Percentiles rank a stretch among this genome's conserved stretches.
Evolutionary conservation across 768 basidiomycete species (phyloP).

Genomic region (Boletus coccyginus): DNA sequence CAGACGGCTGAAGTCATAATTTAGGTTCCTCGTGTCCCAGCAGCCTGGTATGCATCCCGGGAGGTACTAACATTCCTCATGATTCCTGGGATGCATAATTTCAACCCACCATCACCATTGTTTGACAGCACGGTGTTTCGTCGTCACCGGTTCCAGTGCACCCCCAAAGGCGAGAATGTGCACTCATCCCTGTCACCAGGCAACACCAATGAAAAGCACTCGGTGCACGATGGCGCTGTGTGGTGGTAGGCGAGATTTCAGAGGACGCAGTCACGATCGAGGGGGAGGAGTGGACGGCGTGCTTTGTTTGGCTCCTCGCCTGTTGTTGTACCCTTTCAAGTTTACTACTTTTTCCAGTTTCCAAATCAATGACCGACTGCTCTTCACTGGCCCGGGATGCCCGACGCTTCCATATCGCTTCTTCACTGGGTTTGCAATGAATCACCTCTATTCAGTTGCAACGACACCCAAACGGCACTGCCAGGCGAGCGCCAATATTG

Average conservation of each 20-base stretch:
- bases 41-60: no score
- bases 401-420: no score
- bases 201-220: conserved; percentile 4
- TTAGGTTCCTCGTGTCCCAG: no score
- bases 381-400: no score
- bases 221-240: background rate
- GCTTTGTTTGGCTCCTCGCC: conserved; percentile 79
- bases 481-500: no score
- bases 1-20: no score
- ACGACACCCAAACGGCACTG: no score
- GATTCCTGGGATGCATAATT: no score
- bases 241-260: conserved; percentile 48
- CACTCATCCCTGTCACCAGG: background rate
- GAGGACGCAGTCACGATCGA: conserved; percentile 59
- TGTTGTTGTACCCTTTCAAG: conserved; percentile 73
- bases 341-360: conserved; percentile 40
- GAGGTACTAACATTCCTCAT: no score
- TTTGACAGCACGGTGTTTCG: background rate
- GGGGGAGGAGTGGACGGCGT: conserved; percentile 63
- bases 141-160: background rate
- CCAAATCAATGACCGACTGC: no score
- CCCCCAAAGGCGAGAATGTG: background rate
- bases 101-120: background rate
- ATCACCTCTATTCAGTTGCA: no score
- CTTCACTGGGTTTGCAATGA: no score